Percentiles rank a stretch among this genome's conserved stretches.
phyloP scores from a whole-genome alignment of 2,329 filamentous ascomycete genomes.

The Exophiala xenobiotica region DNA sequence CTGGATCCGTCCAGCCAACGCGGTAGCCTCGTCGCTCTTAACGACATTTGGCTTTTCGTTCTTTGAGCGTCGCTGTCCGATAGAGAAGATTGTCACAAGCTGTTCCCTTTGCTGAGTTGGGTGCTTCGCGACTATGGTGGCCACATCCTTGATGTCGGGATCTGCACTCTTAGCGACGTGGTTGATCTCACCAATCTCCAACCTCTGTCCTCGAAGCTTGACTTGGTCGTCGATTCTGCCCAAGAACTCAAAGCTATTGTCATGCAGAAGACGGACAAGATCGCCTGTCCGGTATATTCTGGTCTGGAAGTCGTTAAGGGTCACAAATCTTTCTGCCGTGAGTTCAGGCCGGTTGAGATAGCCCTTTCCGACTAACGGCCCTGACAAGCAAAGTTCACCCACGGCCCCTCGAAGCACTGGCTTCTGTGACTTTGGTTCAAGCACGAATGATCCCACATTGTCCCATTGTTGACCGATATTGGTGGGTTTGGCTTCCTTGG shows the following conservation, averaged over 20 bases:
- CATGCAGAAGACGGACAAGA: conserved; percentile 74
- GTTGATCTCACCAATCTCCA: conserved; percentile 91
- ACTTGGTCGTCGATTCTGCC: conserved; percentile 89
- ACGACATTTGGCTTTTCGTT: conserved; percentile 35
- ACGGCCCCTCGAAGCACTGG: conserved; percentile 76
- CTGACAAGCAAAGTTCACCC: conserved; percentile 85
- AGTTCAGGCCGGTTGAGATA: conserved; percentile 81
- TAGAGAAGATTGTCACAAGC: conserved; percentile 70
- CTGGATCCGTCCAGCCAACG: conserved; percentile 50
- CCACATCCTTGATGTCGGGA: conserved; percentile 63
- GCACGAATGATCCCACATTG: conserved; percentile 81
- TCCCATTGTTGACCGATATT: conserved; percentile 87
- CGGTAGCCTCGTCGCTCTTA: conserved; percentile 38
- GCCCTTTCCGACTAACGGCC: conserved; percentile 82
- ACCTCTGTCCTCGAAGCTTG: conserved; percentile 82
- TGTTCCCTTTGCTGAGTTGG: conserved; percentile 74
- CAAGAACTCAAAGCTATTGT: conserved; percentile 82
- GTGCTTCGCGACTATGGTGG: conserved; percentile 74
- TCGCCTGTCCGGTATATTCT: conserved; percentile 86
- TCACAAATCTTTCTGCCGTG: conserved; percentile 73
- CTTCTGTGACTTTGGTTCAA: conserved; percentile 65
- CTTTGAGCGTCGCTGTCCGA: conserved; percentile 27
- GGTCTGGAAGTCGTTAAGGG: conserved; percentile 55
- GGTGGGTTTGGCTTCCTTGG: conserved; percentile 71
- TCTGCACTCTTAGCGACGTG: conserved; percentile 69